phyloP scores from a whole-genome alignment of 148 eudicot genomes.

The Fagopyrum esculentum region DNA sequence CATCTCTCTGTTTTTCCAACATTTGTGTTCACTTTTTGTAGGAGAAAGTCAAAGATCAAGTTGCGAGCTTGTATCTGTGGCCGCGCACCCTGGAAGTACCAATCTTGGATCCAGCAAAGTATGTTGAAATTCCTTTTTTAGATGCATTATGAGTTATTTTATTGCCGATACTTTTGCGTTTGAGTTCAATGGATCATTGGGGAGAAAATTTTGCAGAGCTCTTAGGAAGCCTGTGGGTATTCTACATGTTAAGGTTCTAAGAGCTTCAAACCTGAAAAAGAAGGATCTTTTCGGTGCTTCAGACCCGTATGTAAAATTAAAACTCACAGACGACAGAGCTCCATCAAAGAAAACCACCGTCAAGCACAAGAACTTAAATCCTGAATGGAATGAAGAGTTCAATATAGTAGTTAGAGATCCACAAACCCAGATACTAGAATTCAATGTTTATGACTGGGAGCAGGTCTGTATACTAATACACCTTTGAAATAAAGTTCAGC shows the following conservation, averaged over 20 bases:
- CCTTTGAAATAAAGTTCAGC: background rate
- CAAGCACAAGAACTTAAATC: conserved; percentile 82
- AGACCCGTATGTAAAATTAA: conserved; percentile 79
- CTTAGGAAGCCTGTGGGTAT: conserved; percentile 76
- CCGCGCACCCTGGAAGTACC: conserved; percentile 83
- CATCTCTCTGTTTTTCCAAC: background rate
- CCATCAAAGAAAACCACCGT: conserved; percentile 85
- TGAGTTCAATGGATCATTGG: background rate
- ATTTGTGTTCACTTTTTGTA: conserved; percentile 19
- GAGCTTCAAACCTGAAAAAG: conserved; percentile 70
- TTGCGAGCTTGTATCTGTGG: conserved; percentile 92
- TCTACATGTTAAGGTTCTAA: conserved; percentile 66
- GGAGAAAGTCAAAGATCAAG: conserved; percentile 84
- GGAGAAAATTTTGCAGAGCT: conserved; percentile 45
- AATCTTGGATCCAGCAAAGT: conserved; percentile 77
- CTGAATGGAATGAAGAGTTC: conserved; percentile 92
- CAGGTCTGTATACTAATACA: conserved; percentile 35
- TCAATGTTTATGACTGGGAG: conserved; percentile 80
- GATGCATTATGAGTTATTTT: background rate
- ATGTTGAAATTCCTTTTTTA: conserved; percentile 16
- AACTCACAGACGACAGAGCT: conserved; percentile 70
- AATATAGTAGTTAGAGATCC: conserved; percentile 71
- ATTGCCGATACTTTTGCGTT: background rate
- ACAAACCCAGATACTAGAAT: conserved; percentile 52
- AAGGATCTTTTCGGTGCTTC: conserved; percentile 84